Evolutionary conservation across 352 stramenopile genomes (phyloP).

Genomic region (Phytophthora pisi): DNA sequence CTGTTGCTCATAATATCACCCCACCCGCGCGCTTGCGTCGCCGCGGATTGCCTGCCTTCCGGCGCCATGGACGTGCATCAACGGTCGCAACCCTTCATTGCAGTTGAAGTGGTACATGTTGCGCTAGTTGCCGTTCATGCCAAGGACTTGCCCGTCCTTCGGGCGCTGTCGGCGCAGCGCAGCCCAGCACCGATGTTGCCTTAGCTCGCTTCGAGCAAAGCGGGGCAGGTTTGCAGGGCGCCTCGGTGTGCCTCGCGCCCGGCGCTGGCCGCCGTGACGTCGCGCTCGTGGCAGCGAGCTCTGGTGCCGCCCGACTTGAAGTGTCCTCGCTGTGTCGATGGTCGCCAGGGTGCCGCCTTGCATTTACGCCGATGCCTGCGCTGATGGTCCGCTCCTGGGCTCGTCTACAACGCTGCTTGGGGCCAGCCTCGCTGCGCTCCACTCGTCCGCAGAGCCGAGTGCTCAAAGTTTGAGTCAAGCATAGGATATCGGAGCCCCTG

Average conservation of each 20-base stretch:
- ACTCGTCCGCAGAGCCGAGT: conserved; percentile 8
- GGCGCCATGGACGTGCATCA: conserved; percentile 20
- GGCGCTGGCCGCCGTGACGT: conserved; percentile 23
- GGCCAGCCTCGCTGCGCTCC: conserved; percentile 6
- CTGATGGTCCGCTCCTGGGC: background rate
- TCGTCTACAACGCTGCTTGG: conserved; percentile 20
- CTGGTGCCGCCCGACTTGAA: conserved; percentile 21
- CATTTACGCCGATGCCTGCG: conserved; percentile 4
- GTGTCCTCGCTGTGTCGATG: conserved; percentile 12
- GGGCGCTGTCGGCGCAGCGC: no score
- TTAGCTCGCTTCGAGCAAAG: no score
- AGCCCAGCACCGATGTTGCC: no score
- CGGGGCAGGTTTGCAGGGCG: background rate
- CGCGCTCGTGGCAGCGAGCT: conserved; percentile 20
- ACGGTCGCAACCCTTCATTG: conserved; percentile 7
- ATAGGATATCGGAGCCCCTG: background rate
- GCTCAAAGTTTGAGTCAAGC: background rate
- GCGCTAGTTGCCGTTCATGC: background rate
- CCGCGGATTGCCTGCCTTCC: conserved; percentile 12
- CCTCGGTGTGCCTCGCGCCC: background rate
- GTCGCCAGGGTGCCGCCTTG: conserved; percentile 10
- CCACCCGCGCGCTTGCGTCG: conserved; percentile 13
- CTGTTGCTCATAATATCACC: conserved; percentile 15
- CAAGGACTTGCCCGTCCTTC: background rate
- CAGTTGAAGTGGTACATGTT: conserved; percentile 16